Conservation (phyloP, 148 eudicot genomes). For the Simmondsia chinensis region DNA sequence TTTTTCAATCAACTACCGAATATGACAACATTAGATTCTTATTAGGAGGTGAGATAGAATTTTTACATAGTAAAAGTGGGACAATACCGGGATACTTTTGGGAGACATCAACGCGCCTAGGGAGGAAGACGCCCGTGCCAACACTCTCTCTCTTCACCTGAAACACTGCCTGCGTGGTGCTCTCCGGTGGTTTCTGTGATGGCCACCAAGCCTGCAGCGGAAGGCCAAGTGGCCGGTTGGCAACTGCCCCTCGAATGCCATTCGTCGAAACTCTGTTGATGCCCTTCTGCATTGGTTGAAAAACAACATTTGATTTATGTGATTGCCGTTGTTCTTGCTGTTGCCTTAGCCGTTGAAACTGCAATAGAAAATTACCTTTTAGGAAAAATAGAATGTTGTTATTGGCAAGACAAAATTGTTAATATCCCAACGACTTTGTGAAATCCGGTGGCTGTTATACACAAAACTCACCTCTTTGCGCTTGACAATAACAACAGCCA, state of each 20-base stretch:
- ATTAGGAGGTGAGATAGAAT: too few relatives aligned
- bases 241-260: background rate
- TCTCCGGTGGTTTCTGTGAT: background rate
- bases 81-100: constrained; percentile 5
- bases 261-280: background rate
- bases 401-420: too few relatives aligned
- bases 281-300: constrained; percentile 1
- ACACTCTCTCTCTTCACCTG: constrained; percentile 2
- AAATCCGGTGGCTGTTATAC: too few relatives aligned
- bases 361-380: background rate
- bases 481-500: too few relatives aligned
- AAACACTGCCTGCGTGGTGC: constrained; percentile 1
- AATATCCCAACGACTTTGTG: too few relatives aligned
- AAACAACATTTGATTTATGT: too few relatives aligned
- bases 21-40: too few relatives aligned
- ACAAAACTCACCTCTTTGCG: too few relatives aligned
- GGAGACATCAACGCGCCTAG: background rate
- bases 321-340: too few relatives aligned
- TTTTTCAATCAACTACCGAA: too few relatives aligned
- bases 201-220: constrained; percentile 2
- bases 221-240: background rate
- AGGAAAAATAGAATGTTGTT: too few relatives aligned
- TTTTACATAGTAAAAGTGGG: too few relatives aligned
- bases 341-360: constrained; percentile 2
- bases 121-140: constrained; percentile 6